A percentile compares a stretch with the other conserved stretches of the same genome.
Conservation (phyloP, 2,329 filamentous ascomycete species). For the Paecilomyces fulvus region DNA sequence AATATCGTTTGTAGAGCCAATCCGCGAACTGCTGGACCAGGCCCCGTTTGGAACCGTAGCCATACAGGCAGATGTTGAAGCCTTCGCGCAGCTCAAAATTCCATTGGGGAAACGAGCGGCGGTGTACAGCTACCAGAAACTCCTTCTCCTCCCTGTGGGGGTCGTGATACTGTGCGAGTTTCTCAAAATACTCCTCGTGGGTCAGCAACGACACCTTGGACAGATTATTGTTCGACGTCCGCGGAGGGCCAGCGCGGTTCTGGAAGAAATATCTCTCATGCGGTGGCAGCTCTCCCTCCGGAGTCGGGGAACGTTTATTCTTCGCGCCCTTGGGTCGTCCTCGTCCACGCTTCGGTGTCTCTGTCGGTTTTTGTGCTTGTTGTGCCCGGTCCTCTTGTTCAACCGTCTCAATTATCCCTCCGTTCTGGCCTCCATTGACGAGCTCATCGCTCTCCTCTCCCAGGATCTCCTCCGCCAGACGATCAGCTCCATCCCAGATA, state of each 20-base stretch:
- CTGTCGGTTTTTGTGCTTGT: slow-evolving; percentile 33
- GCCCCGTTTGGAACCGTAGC: slow-evolving; percentile 78
- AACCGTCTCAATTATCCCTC: slow-evolving; percentile 20
- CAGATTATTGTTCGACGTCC: slow-evolving; percentile 81
- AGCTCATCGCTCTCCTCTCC: slow-evolving; percentile 34
- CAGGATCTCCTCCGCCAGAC: slow-evolving; percentile 60
- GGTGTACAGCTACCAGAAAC: slow-evolving; percentile 66
- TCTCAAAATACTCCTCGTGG: slow-evolving; percentile 82
- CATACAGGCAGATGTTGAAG: slow-evolving; percentile 86
- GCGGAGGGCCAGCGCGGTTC: slow-evolving; percentile 69
- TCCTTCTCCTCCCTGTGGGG: slow-evolving; percentile 61
- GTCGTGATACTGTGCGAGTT: slow-evolving; percentile 57
- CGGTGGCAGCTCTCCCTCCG: slow-evolving; percentile 70
- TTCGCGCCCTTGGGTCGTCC: slow-evolving; percentile 48
- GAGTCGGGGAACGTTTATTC: slow-evolving; percentile 64
- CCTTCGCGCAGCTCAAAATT: slow-evolving; percentile 76
- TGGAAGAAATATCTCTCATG: slow-evolving; percentile 93
- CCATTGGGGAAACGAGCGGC: slow-evolving; percentile 84
- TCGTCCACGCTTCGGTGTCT: slow-evolving; percentile 48
- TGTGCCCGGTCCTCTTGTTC: slow-evolving; percentile 25
- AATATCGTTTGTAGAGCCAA: slow-evolving; percentile 49
- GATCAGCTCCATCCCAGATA: slow-evolving; percentile 55
- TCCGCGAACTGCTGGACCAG: slow-evolving; percentile 69
- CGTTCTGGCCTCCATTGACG: slow-evolving; percentile 13
- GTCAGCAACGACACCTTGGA: slow-evolving; percentile 67